Conservation (phyloP, 495 filamentous ascomycete species). For the Penicillium canariense region DNA sequence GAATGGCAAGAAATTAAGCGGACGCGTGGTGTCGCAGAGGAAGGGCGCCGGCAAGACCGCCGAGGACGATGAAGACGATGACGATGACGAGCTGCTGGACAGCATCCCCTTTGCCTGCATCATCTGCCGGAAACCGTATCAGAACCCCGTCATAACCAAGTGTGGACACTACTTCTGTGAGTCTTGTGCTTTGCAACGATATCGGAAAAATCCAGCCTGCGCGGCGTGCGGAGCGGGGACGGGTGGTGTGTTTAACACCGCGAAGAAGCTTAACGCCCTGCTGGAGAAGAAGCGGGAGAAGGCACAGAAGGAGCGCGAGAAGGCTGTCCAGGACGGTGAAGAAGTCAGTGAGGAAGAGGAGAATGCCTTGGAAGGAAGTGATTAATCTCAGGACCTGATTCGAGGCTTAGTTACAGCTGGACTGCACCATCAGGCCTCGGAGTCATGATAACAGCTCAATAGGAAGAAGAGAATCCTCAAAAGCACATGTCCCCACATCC, state of each 20-base stretch:
- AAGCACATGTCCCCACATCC: too few relatives aligned
- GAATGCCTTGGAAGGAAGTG: conserved; percentile 12
- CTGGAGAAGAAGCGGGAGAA: conserved; percentile 80
- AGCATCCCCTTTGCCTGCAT: conserved; percentile 95
- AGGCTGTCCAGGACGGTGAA: conserved; percentile 69
- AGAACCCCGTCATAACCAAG: conserved; percentile 78
- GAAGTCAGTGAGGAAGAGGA: conserved; percentile 66
- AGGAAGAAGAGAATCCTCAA: too few relatives aligned
- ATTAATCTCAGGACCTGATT: conserved; percentile 1
- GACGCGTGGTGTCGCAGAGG: conserved; percentile 58
- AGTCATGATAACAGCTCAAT: too few relatives aligned
- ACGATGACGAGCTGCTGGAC: conserved; percentile 71
- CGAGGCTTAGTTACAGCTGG: conserved; percentile 17
- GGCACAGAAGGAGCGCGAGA: conserved; percentile 62
- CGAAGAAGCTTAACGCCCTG: conserved; percentile 77
- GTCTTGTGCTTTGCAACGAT: conserved; percentile 77
- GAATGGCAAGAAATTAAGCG: conserved; percentile 67
- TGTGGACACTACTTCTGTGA: conserved; percentile 98
- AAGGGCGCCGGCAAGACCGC: conserved; percentile 43
- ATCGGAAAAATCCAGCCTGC: conserved; percentile 78
- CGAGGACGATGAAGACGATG: conserved; percentile 55
- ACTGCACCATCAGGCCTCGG: conserved; percentile 6
- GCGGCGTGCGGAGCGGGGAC: conserved; percentile 83
- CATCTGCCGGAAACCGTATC: conserved; percentile 81
- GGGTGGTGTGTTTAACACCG: conserved; percentile 83